Evolutionary conservation across 169 alveolate species (phyloP), one percentile per base, ranked within the genome.

Genomic region (Cryptosporidium xiaoi): DNA sequence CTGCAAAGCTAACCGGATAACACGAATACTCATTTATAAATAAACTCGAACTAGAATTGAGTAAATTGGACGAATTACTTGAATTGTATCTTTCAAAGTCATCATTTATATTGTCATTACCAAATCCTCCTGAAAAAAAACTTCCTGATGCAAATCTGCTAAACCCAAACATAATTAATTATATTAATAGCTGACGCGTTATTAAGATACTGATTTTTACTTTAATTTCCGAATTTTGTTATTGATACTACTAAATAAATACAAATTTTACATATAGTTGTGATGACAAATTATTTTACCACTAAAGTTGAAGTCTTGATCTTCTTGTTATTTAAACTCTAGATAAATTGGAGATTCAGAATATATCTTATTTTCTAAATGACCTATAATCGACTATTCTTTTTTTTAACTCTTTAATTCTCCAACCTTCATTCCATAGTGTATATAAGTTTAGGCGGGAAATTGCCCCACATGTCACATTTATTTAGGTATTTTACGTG

Each of bases 1-100:
- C 96, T 50, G 93, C 84, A 87, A 94, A 94, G 18, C 96, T 93
- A 15, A 94, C 96, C 8, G 96, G 95, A 69, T 91, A 94, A 33
- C 96, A 94, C 31, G 95, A 93, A 82, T 94, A 94, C 58, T 91
- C 91, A 44, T 77, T 56, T 2, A 56, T 77, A 60, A 77, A 77
- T 20, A 62, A 24, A 27, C 27, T 60, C 4, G 87, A 77, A 44
- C 48, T 40, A 15, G 87, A 62, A 44, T 51, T 69, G 16, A 64
- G 31, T 4, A 51, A 31, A 29, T 20, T 53, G 29, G 83, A 69
- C 15, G 36, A 62, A 46, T 46, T 31, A 0, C 64, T 60, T 13
- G 67, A 51, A 36, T 55, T 69, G 20, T 50, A 31, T 12, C 40
- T 60, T 51, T 69, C 66, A 69, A 69, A 69, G 18, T 69, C 67